phyloP scores from a whole-genome alignment of 495 filamentous ascomycete species.

The Bathelium albidoporum region DNA sequence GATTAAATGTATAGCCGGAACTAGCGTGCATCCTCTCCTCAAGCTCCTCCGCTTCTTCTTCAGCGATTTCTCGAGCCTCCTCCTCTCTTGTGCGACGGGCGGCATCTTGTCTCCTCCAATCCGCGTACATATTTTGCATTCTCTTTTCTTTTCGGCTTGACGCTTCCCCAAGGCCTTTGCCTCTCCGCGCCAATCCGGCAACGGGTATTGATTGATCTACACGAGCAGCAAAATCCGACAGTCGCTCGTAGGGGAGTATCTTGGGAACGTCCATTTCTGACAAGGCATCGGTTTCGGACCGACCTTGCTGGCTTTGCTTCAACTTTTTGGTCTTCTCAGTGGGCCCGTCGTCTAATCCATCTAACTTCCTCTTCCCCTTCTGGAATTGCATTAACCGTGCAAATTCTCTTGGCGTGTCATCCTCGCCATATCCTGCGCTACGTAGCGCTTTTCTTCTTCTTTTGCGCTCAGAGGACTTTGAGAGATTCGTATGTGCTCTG shows the following conservation, averaged over 20 bases:
- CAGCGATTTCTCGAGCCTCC: conserved; percentile 50
- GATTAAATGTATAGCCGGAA: conserved; percentile 38
- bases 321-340: conserved; percentile 40
- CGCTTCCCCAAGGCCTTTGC: conserved; percentile 16
- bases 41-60: conserved; percentile 53
- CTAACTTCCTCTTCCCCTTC: conserved; percentile 42
- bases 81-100: conserved; percentile 46
- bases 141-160: conserved; percentile 64
- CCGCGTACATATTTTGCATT: conserved; percentile 67
- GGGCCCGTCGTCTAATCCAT: conserved; percentile 59
- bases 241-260: conserved; percentile 70
- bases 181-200: conserved; percentile 32
- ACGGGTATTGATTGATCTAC: conserved; percentile 82
- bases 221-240: conserved; percentile 72
- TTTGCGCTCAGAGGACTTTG: conserved; percentile 14
- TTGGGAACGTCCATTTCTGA: conserved; percentile 38
- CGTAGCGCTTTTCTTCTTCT: conserved; percentile 35
- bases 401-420: conserved; percentile 85
- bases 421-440: conserved; percentile 32
- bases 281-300: conserved; percentile 2
- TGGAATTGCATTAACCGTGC: conserved; percentile 65
- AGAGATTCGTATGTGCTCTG: not conserved
- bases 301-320: conserved; percentile 16
- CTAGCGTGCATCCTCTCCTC: conserved; percentile 40
- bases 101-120: conserved; percentile 65